A percentile compares a stretch with the other conserved stretches of the same genome.
These are phyloP conservation scores for Quercus tomentella DNA, from an alignment of 331 rosid genomes.

Conservation along the genomic window DNA sequence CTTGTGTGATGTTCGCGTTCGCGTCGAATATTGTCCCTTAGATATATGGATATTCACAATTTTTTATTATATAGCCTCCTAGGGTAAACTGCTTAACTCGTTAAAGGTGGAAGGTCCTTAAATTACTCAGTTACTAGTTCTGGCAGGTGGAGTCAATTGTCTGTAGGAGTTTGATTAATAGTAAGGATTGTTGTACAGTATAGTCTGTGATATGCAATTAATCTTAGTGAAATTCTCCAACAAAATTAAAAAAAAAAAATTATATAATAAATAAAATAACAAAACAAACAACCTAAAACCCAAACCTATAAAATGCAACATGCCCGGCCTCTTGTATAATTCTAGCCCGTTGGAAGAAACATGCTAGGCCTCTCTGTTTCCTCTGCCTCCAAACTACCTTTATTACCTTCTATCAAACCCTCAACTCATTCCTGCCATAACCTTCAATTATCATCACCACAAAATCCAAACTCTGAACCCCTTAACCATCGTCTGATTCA, in stretches of 20 bases:
- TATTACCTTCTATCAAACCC: neutral
- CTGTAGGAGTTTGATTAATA: fast-evolving
- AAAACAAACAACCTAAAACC: too few relatives aligned
- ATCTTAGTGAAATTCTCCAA: fast-evolving
- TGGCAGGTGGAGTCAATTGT: fast-evolving
- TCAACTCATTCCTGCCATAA: neutral
- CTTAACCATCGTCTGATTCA: neutral
- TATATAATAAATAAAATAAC: too few relatives aligned
- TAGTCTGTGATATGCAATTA: fast-evolving
- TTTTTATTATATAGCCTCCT: too few relatives aligned
- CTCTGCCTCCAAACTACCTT: neutral
- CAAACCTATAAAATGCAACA: too few relatives aligned
- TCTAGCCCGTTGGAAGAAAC: neutral
- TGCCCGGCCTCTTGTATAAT: too few relatives aligned
- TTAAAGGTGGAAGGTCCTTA: fast-evolving
- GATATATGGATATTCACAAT: too few relatives aligned
- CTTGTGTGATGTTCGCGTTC: fast-evolving
- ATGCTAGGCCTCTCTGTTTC: constrained; percentile 4
- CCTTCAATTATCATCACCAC: neutral
- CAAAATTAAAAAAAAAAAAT: too few relatives aligned
- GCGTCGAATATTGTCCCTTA: too few relatives aligned
- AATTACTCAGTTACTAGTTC: fast-evolving
- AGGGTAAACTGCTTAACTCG: too few relatives aligned
- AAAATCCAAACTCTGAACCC: neutral
- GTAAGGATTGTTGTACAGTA: fast-evolving